These are phyloP conservation scores for Byssoonygena ceratinophila DNA, from an alignment of 2,329 filamentous ascomycete genomes.

Conservation along the genomic window DNA sequence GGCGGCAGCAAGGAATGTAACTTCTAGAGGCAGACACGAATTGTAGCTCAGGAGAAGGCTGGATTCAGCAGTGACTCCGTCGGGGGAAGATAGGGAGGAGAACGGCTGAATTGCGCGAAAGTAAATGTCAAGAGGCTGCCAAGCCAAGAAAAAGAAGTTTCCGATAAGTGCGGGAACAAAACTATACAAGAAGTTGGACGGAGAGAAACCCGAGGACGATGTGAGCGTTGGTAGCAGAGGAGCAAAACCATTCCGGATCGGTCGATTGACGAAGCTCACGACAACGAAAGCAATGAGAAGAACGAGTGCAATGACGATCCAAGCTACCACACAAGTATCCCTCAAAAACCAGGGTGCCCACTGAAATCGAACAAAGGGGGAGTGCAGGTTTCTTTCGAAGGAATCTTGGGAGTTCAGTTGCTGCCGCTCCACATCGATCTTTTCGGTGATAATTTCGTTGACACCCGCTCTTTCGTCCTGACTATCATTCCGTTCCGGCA, in stretches of 20 bases:
- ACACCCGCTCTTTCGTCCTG: constrained; percentile 24
- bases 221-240: constrained; percentile 56
- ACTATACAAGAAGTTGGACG: constrained; percentile 77
- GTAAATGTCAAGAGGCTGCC: constrained; percentile 51
- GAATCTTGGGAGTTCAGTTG: constrained; percentile 33
- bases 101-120: constrained; percentile 51
- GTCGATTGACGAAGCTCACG: constrained; percentile 63
- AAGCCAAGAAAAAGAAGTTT: constrained; percentile 48
- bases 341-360: constrained; percentile 70
- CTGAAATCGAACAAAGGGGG: constrained; percentile 47
- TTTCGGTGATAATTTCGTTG: constrained; percentile 16
- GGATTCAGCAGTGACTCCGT: constrained; percentile 45
- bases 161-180: constrained; percentile 52
- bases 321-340: constrained; percentile 54
- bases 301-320: constrained; percentile 49
- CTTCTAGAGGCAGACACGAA: constrained; percentile 43
- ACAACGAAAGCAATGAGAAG: constrained; percentile 62
- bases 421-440: constrained; percentile 32
- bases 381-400: constrained; percentile 43
- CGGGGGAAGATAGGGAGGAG: constrained; percentile 42
- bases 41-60: constrained; percentile 50
- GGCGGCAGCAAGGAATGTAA: constrained; percentile 43
- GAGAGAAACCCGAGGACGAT: constrained; percentile 57
- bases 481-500: constrained; percentile 13
- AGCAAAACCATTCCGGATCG: constrained; percentile 58